Percentiles rank a stretch among this genome's conserved stretches.
phyloP scores from a whole-genome alignment of 257 asterid genomes.

The Phtheirospermum japonicum region DNA sequence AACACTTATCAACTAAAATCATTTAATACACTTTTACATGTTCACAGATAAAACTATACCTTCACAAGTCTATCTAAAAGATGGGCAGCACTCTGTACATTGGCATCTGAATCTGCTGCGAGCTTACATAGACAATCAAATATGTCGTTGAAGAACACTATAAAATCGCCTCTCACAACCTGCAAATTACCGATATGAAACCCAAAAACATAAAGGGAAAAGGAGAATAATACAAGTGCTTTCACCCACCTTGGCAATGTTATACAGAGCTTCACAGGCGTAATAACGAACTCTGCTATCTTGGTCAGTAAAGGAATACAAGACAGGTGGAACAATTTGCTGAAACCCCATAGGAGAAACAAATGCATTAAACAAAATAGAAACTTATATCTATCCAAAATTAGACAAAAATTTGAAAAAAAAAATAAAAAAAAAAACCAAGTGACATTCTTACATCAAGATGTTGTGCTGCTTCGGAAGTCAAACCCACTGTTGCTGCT shows the following conservation, averaged over 20 bases:
- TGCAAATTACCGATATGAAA: constrained; percentile 43
- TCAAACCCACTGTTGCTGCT: constrained; percentile 96
- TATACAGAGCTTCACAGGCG: constrained; percentile 97
- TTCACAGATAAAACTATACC: constrained; percentile 38
- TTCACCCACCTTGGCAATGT: constrained; percentile 88
- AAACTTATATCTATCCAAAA: constrained; percentile 11
- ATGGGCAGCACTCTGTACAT: constrained; percentile 99
- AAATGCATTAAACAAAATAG: constrained; percentile 26
- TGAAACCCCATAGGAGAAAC: constrained; percentile 36
- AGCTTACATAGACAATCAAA: constrained; percentile 97
- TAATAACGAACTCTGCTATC: constrained; percentile 98
- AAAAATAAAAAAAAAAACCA: neutral
- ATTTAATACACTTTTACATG: neutral
- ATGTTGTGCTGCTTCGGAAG: constrained; percentile 87
- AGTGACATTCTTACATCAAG: constrained; percentile 66
- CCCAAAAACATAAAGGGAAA: constrained; percentile 24
- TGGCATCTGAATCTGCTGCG: constrained; percentile 96
- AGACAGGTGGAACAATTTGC: constrained; percentile 99
- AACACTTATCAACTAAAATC: constrained; percentile 12
- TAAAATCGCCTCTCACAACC: constrained; percentile 99
- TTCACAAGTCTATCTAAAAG: constrained; percentile 97
- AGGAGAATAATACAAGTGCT: constrained; percentile 6
- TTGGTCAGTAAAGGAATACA: constrained; percentile 85
- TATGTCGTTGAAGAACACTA: constrained; percentile 93
- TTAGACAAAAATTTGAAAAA: constrained; percentile 1